Base-by-base conservation (phyloP, 2,329 filamentous ascomycete species). In the Rhynchosporium agropyri region DNA sequence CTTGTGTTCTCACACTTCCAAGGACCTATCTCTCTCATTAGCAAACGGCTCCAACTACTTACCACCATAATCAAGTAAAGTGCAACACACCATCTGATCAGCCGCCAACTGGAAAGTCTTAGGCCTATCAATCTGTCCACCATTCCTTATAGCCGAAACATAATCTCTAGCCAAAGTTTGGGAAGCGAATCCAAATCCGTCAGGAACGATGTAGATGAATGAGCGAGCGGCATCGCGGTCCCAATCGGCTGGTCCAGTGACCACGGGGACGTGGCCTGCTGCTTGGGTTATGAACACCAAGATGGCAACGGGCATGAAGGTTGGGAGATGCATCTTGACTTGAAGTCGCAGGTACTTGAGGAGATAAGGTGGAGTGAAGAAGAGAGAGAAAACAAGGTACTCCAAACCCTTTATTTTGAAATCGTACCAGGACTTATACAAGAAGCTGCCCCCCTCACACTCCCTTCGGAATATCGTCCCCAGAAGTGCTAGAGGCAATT, bases 141-240 rank as follows among this genome's bases (percentile, higher is more conserved):
- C 58, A 50, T 60, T 60, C 31, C 29, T 53, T n/a, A 60, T 36
- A 12, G 31, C 20, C 6, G 49, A 54, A 1, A 45, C 58, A 38
- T 54, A 54, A 45, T 60, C 49, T 9, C 58, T 29, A 8, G 58
- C 58, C 38, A 60, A 29, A 28, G 49, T 54, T 49, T 60, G 58
- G 5, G 38, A 46, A 9, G 48, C 58, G 10, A 40, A 15, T 12
- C 58, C 58, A 46, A 45, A 60, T 20, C 58, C 58, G 38, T 60
- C 58, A 9, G 49, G 58, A 7, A 60, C 58, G 38, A 60, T 55
- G 42, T 60, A 60, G 45, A 60, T 60, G 49, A 60, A 55, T 8
- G 31, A 54, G 13, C 26, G 54, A 10, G 57, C 46, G 13, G 31
- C 40, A 8, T 33, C 33, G 26, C 43, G n/a, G 8, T 59, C 31